Base-by-base conservation (phyloP, 495 filamentous ascomycete genomes). In the Hypoxylon subgilvum region DNA sequence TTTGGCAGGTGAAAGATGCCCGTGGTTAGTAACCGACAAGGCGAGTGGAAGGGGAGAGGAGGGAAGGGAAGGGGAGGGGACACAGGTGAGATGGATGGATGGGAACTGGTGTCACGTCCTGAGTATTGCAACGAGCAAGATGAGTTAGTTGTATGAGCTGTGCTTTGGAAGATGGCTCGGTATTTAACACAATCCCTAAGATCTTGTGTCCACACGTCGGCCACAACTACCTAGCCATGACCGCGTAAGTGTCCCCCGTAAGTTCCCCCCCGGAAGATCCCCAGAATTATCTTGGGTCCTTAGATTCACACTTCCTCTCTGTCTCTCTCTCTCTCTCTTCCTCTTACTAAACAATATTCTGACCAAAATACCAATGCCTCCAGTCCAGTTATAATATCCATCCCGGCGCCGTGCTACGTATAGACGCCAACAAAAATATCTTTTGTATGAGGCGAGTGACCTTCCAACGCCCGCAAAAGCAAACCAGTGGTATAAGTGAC, bases 171-270 rank as follows among this genome's bases (percentile, higher is more conserved):
- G 52, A 56, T 46, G 38, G 28, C 40, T 50, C 35, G 59, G 57
- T 63, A 63, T 63, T 63, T 63, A 63, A 57, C 52, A 63, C 46
- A 44, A 56, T 56, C 32, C 22, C 45, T 55, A 17, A 45, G 19
- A 45, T 30, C 10, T 27, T 34, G 57, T 27, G 32, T 32, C 51
- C 47, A 23, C 18, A 40, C 36, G 30, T 13, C 16, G 9, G 31
- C 23, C 21, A 41, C 52, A 61, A 38, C 47, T 48, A 16, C 59
- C 52, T 35, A 30, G 41, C 36, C 52, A 49, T 40, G 35, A 56
- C 58, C 45, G 17, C 59, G 59, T 63, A 63, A 63, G 50, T 54
- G 28, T n/a, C 40, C 35, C 35, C 49, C 16, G 23, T 27, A 8
- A 27, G 34, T 38, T 38, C 34, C 34, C 13, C 25, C 22, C 35